These are phyloP conservation scores for Monascus purpureus DNA, from an alignment of 495 filamentous ascomycete species.

Conservation along the genomic window DNA sequence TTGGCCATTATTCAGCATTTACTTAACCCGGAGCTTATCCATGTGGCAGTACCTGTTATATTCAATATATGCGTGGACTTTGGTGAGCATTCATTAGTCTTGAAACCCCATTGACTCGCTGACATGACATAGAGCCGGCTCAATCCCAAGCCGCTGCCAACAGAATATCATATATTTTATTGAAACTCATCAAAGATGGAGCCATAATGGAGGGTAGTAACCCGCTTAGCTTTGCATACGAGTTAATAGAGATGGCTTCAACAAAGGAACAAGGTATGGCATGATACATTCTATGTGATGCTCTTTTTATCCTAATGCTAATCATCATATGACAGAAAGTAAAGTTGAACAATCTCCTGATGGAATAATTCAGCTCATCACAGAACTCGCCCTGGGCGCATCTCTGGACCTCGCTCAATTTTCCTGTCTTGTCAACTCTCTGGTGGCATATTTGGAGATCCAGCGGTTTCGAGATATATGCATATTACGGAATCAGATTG, in stretches of 20 bases:
- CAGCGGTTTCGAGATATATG: slow-evolving; percentile 28
- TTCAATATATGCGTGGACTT: slow-evolving; percentile 66
- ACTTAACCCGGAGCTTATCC: slow-evolving; percentile 31
- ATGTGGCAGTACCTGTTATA: slow-evolving; percentile 51
- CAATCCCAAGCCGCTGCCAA: slow-evolving; percentile 48
- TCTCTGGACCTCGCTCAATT: slow-evolving; percentile 17
- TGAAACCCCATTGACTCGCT: slow-evolving; percentile 3
- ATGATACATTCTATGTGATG: background rate
- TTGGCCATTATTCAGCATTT: slow-evolving; percentile 39
- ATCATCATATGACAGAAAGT: slow-evolving; percentile 12
- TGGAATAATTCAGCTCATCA: slow-evolving; percentile 24
- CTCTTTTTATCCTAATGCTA: slow-evolving; percentile 1
- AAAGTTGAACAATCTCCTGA: slow-evolving; percentile 24
- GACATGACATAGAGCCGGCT: slow-evolving; percentile 28
- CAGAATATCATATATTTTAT: slow-evolving; percentile 32
- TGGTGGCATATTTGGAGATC: slow-evolving; percentile 22
- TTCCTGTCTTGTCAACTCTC: slow-evolving; percentile 18
- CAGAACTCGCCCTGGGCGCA: slow-evolving; percentile 15
- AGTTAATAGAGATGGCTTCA: slow-evolving; percentile 25
- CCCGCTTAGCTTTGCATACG: slow-evolving; percentile 25
- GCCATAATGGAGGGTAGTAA: slow-evolving; percentile 15
- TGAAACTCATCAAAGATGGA: slow-evolving; percentile 22
- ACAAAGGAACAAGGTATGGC: slow-evolving; percentile 25
- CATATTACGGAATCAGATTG: slow-evolving; percentile 19
- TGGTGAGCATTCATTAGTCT: slow-evolving; percentile 31